phyloP scores from a whole-genome alignment of 2,329 filamentous ascomycete genomes.

The Sporothrix protearum region DNA sequence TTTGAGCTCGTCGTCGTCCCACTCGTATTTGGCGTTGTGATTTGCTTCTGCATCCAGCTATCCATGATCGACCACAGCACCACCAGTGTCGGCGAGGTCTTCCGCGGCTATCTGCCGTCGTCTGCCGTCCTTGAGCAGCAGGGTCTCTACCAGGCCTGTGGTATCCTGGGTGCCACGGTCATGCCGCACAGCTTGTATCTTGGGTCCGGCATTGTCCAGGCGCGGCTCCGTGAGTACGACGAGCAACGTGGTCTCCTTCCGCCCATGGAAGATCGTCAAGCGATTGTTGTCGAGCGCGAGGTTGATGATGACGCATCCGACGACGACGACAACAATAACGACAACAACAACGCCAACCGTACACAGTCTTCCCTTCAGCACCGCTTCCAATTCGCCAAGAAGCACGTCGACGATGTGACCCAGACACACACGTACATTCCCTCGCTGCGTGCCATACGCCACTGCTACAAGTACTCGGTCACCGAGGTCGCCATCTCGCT shows the following conservation, averaged over 20 bases:
- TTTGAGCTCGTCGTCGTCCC: constrained; percentile 63
- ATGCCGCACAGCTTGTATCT: constrained; percentile 69
- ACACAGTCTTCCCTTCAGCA: not conserved
- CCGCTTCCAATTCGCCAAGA: not conserved
- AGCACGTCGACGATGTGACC: constrained; percentile 39
- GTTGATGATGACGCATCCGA: constrained; percentile 28
- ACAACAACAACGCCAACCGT: not conserved
- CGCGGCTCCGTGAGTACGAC: constrained; percentile 63
- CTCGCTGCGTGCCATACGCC: constrained; percentile 66
- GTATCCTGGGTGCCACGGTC: constrained; percentile 72
- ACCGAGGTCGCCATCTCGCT: constrained; percentile 67
- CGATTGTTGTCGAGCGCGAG: constrained; percentile 27
- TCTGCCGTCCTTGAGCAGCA: constrained; percentile 54
- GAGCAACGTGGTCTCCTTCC: constrained; percentile 50
- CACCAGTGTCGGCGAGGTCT: constrained; percentile 53
- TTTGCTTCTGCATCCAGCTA: constrained; percentile 69
- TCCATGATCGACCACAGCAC: constrained; percentile 57
- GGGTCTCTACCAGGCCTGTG: constrained; percentile 66
- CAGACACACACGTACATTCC: constrained; percentile 57
- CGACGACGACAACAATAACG: constrained; percentile 30
- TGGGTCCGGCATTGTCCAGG: constrained; percentile 65
- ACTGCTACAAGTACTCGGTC: constrained; percentile 70
- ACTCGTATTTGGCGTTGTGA: constrained; percentile 63
- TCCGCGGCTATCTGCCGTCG: constrained; percentile 63
- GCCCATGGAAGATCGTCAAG: not conserved